Base-by-base conservation (phyloP, 2,329 filamentous ascomycete genomes). In the Paraconiothyrium sp. region DNA sequence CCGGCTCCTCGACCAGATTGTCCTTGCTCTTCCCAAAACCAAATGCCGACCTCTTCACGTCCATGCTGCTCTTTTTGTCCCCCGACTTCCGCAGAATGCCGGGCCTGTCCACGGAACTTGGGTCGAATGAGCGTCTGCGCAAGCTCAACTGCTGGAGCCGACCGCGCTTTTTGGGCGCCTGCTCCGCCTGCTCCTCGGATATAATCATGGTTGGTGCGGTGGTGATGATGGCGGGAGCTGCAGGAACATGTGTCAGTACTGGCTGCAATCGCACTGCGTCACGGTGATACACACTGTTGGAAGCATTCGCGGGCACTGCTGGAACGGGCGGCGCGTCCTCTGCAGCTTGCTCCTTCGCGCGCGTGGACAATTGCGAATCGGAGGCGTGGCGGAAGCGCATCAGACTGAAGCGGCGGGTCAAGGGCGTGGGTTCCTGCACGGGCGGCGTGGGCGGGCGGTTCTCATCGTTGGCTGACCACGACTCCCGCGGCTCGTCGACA, bases 371-470 rank as follows among this genome's bases (percentile, higher is more conserved):
- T 78, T 97, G 93, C 54, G 93, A 91, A 80, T 98, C 94, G 9
- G 94, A 97, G 64, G 93, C 94, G 85, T 97, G 94, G 72, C 93
- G 91, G 77, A 95, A 93, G 74, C 90, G 90, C 80, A 97, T 83
- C 78, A 97, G 78, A 72, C 85, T 89, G 77, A 90, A 89, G 59
- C 86, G 82, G 67, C 85, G 80, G 61, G 79, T 79, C 66, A 73
- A 78, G 60, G 79, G 74, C 50, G 75, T 74, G 67, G 73, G 70
- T 46, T 76, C 69, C 61, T 78, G 76, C 37, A 75, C 60, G 44
- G 72, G 71, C 50, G 77, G 72, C 58, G 76, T 73, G 48, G 76
- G 68, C 41, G 67, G 67, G 10, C 63, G 71, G 57, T 67, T 64
- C 55, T 70, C 64, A 62, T 65, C 27, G 32, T 62, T 54, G 51